A percentile compares a stretch with the other conserved stretches of the same genome.
These are phyloP conservation scores for Paracorniculantispora psalliotae DNA, from an alignment of 2,329 filamentous ascomycete species.

Conservation along the genomic window DNA sequence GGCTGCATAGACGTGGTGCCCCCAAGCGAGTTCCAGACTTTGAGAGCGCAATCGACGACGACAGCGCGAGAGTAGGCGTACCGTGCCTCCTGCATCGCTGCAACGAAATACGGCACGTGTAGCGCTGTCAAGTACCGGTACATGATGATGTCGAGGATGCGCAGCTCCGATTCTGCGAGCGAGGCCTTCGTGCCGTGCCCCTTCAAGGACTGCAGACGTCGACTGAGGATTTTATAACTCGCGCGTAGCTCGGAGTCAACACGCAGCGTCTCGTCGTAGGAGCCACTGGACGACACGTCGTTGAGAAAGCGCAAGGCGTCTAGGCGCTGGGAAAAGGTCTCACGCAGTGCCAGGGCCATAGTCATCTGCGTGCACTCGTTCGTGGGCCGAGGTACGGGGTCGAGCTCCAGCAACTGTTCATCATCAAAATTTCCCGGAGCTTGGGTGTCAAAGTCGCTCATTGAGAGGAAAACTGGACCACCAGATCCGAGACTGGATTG, in stretches of 20 bases:
- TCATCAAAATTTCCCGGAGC: conserved; percentile 47
- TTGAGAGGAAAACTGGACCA: conserved; percentile 39
- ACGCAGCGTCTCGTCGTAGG: conserved; percentile 41
- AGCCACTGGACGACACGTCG: conserved; percentile 28
- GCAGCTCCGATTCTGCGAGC: conserved; percentile 35
- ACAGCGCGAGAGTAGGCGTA: conserved; percentile 49
- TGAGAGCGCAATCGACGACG: conserved; percentile 42
- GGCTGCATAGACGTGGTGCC: conserved; percentile 22
- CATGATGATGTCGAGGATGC: conserved; percentile 45
- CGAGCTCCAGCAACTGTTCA: conserved; percentile 35
- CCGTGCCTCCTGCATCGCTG: conserved; percentile 34
- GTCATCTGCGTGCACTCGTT: conserved; percentile 36
- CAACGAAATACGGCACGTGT: conserved; percentile 47
- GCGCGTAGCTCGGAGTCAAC: conserved; percentile 38
- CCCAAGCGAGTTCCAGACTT: conserved; percentile 36
- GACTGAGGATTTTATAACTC: conserved; percentile 37
- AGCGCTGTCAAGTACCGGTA: conserved; percentile 51
- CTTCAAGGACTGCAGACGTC: conserved; percentile 25
- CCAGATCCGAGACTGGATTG: conserved; percentile 43
- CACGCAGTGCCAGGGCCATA: conserved; percentile 36
- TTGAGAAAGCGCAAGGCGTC: conserved; percentile 40
- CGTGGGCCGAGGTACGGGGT: conserved; percentile 28
- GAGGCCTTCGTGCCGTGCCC: conserved; percentile 15
- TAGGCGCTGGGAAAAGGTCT: conserved; percentile 39
- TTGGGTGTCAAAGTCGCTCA: conserved; percentile 43